Conservation (phyloP, 2,329 filamentous ascomycete species). For the Diaporthe citriasiana region DNA sequence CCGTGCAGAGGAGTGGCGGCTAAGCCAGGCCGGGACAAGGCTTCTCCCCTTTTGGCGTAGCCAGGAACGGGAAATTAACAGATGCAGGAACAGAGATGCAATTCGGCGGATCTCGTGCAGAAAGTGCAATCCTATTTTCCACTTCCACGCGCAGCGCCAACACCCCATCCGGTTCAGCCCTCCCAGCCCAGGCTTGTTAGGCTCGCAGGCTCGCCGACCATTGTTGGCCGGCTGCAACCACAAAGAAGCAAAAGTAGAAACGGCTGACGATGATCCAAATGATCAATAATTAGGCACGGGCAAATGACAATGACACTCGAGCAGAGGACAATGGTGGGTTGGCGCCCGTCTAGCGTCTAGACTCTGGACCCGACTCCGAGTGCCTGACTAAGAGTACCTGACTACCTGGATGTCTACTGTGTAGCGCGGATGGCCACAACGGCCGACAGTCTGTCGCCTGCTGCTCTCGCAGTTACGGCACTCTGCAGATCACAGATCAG, state of each 20-base stretch:
- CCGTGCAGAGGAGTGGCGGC: constrained; percentile 11
- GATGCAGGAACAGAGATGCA: constrained; percentile 31
- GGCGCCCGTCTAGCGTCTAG: not conserved
- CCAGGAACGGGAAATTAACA: constrained; percentile 31
- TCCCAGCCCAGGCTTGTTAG: not conserved
- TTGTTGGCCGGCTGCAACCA: constrained; percentile 5
- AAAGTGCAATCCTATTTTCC: constrained; percentile 11
- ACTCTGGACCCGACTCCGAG: too few species aligned
- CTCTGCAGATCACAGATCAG: too few species aligned
- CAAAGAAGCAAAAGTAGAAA: constrained; percentile 22
- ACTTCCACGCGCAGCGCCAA: constrained; percentile 3
- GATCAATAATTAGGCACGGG: constrained; percentile 7
- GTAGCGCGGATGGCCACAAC: too few species aligned
- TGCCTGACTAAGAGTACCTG: too few species aligned
- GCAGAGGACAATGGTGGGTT: constrained; percentile 3
- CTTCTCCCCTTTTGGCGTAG: not conserved
- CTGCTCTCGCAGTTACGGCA: not conserved
- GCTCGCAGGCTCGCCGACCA: not conserved
- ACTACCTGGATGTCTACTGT: too few species aligned
- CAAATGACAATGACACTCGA: constrained; percentile 20
- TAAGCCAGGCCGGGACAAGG: not conserved
- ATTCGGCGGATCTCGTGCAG: constrained; percentile 5
- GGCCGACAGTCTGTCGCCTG: not conserved
- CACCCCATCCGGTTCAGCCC: not conserved
- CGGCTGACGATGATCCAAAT: constrained; percentile 26